Base-by-base conservation (phyloP, 371 early-diverging fungal genomes). In the Mortierella sp. region DNA sequence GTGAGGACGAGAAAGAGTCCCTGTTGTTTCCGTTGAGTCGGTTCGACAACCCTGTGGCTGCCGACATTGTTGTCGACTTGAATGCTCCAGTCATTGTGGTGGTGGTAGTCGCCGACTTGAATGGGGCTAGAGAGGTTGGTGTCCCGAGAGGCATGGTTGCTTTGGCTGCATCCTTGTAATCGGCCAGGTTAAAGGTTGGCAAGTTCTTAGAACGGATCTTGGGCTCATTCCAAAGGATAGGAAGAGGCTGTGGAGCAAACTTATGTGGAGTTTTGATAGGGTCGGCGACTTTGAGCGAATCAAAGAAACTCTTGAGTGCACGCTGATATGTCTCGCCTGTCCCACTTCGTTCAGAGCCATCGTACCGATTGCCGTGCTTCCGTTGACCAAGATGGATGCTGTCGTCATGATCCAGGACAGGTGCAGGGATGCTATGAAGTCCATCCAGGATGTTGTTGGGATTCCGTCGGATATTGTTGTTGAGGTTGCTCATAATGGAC, bases 211-310 rank as follows among this genome's bases (percentile, higher is more conserved):
- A 70, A 31, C 85, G 76, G 28, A 85, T 81, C 74, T 79, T 79
- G 57, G 85, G 85, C n/a, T 78, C 81, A 44, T 85, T 85, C 85
- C 85, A 85, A 19, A 85, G 75, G 58, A 85, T 85, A 4, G 85
- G 85, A 3, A 85, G 71, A 11, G 85, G 85, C 21, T 81, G 85
- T 10, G 85, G 85, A 19, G 82, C 85, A 79, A 85, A 85, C 65
- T 81, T 85, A 70, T 85, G 85, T 24, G 85, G 85, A 0, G 85
- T 85, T 60, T 76, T 85, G 68, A 85, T 79, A n/a, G 85, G 85
- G 52, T 85, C 85, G 38, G 85, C 85, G 6, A 85, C 57, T 74
- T 79, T 85, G 57, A 85, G 79, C 24, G 85, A 85, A 34, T 85
- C 85, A 19, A 71, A 31, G 47, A 85, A 85, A 42, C 82, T 81